These are phyloP conservation scores for Lipomyces sp. DNA, from an alignment of 805 yeast species.

Conservation along the genomic window DNA sequence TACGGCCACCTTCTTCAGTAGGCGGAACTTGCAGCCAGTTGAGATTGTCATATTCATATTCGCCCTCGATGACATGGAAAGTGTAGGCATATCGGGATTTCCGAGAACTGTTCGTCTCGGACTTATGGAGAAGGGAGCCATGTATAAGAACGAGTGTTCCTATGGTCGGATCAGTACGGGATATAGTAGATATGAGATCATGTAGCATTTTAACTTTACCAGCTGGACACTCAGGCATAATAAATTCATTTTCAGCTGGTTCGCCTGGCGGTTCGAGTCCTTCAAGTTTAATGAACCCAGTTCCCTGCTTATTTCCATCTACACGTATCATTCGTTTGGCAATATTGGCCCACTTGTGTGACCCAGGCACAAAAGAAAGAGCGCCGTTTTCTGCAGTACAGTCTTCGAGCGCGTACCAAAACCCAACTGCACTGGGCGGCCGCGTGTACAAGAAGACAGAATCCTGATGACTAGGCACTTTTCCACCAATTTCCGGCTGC, in stretches of 20 bases:
- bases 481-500: constrained; percentile 73
- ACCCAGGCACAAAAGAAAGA: constrained; percentile 68
- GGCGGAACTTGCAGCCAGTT: constrained; percentile 85
- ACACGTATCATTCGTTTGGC: constrained; percentile 66
- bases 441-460: constrained; percentile 72
- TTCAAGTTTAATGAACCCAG: constrained; percentile 55
- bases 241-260: constrained; percentile 50
- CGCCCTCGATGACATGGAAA: constrained; percentile 78
- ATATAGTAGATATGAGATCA: neutral
- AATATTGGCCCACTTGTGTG: constrained; percentile 63
- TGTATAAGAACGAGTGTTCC: constrained; percentile 67
- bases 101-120: constrained; percentile 60
- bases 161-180: neutral
- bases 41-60: constrained; percentile 59
- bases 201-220: constrained; percentile 48
- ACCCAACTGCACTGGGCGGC: constrained; percentile 75
- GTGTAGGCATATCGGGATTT: constrained; percentile 76
- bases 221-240: constrained; percentile 64
- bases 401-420: constrained; percentile 81
- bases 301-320: constrained; percentile 56
- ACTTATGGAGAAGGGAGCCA: constrained; percentile 72
- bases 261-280: constrained; percentile 44
- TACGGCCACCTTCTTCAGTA: constrained; percentile 56
- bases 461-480: constrained; percentile 80
- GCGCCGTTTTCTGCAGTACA: constrained; percentile 73